Evolutionary conservation across 139 green algal genomes (phyloP), one percentile per base, ranked within the genome.

Genomic region (Coccomyxa sp.): DNA sequence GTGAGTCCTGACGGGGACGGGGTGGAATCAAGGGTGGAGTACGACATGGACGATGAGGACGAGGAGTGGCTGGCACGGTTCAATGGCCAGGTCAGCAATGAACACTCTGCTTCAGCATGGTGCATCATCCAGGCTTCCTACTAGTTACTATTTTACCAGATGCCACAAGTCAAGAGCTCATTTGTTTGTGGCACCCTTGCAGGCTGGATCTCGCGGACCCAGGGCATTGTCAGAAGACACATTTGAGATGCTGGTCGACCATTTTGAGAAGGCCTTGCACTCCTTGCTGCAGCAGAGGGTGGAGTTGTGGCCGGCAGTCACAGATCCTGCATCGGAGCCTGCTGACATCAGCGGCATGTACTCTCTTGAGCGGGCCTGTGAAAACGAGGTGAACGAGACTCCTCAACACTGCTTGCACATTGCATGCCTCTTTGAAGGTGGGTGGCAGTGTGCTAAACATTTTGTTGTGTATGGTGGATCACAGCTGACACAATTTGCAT

Each of bases 1-100:
- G 38, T 84, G 0, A 76, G 31, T 45, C 87, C 87, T 58, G 89
- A 82, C 18, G 83, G 83, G 16, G 87, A 91, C 76, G 89, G 91
- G 12, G 77, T 88, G 58, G 88, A 92, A 25, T 66, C 87, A 18
- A 74, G 80, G n/a, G 78, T 83, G 30, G 83, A 83, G 57, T 86
- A 86, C 76, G 79, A 86, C 68, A 45, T 86, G 51, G 83, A 86
- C 60, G 79, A 83, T 28, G 79, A 86, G 17, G 83, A 86, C 51
- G 83, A 86, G 68, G 67, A 32, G n/a, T 86, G 78, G 78, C 79
- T 86, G 67, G 79, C 76, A 30, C 17, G 67, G 21, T 59, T 57
- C 59, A 78, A 67, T 32, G 27, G 14, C 16, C 15, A 83, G 60
- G 79, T 82, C 13, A 14, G 79, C 23, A 57, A 18, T 3, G 7